Percentiles rank a stretch among this genome's conserved stretches.
Conservation (phyloP, 495 filamentous ascomycete species). For the Daldinia bambusicola region DNA sequence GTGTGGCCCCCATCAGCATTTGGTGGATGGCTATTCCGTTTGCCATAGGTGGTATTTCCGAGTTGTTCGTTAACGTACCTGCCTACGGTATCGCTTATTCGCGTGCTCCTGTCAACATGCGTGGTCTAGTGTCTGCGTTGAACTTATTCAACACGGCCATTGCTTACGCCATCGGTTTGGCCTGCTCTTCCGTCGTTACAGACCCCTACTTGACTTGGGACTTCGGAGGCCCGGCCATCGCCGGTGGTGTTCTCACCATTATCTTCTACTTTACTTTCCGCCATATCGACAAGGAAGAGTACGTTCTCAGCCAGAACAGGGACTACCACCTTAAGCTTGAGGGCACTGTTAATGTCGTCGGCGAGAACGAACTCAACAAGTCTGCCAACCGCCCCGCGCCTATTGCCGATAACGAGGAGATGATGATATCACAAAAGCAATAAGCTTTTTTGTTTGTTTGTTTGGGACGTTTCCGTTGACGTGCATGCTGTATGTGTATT, state of each 20-base stretch:
- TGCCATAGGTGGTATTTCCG: constrained; percentile 69
- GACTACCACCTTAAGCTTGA: constrained; percentile 50
- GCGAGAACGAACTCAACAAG: constrained; percentile 56
- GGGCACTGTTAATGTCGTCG: constrained; percentile 51
- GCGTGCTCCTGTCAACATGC: constrained; percentile 74
- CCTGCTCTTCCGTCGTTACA: constrained; percentile 67
- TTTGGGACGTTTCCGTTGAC: constrained; percentile 3
- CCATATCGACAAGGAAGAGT: constrained; percentile 61
- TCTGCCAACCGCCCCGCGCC: constrained; percentile 50
- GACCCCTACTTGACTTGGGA: constrained; percentile 70
- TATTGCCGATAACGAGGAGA: constrained; percentile 56
- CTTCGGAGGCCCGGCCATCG: constrained; percentile 62
- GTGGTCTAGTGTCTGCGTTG: constrained; percentile 72
- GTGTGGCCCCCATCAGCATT: constrained; percentile 62
- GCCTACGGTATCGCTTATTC: constrained; percentile 79
- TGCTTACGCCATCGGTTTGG: constrained; percentile 67
- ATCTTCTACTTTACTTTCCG: constrained; percentile 64
- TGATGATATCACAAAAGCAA: constrained; percentile 58
- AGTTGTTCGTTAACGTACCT: constrained; percentile 76
- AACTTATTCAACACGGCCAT: constrained; percentile 70
- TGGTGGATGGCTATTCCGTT: constrained; percentile 63
- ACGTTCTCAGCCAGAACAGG: constrained; percentile 52
- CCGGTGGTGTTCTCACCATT: constrained; percentile 57
- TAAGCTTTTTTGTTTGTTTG: constrained; percentile 22
- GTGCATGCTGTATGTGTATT: constrained; percentile 29